A percentile compares a stretch with the other conserved stretches of the same genome.
These are phyloP conservation scores for Gossypium thurberi DNA, from an alignment of 345 rosid species.

Conservation along the genomic window DNA sequence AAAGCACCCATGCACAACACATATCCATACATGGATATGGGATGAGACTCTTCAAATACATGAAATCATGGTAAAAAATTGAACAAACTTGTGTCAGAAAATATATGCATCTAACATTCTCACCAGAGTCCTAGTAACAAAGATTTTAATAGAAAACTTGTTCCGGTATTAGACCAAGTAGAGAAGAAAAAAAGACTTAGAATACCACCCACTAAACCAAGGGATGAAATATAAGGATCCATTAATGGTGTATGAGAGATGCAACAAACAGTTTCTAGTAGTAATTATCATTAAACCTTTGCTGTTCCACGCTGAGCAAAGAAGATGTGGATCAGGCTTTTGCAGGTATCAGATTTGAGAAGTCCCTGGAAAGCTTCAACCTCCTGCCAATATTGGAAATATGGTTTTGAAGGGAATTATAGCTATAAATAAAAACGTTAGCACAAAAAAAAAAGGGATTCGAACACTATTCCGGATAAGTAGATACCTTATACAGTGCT, in stretches of 20 bases:
- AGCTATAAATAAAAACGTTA: conserved; percentile 8
- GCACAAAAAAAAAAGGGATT: background rate
- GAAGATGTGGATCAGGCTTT: conserved; percentile 85
- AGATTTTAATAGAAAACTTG: background rate
- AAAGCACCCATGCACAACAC: background rate
- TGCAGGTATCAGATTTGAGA: conserved; percentile 53
- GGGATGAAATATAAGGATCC: background rate
- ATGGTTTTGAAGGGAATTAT: conserved; percentile 1
- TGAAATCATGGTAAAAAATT: background rate
- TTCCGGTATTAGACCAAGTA: background rate
- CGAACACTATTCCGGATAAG: conserved; percentile 5
- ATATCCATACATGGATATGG: background rate
- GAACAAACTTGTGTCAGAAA: background rate
- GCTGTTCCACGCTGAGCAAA: conserved; percentile 84
- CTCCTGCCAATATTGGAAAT: conserved; percentile 48
- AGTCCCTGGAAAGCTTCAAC: conserved; percentile 54
- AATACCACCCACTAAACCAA: background rate
- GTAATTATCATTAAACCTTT: conserved; percentile 43
- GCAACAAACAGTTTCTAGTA: background rate
- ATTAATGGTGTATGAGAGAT: background rate
- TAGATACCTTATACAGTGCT: conserved; percentile 65
- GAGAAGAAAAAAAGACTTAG: background rate
- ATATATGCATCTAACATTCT: background rate
- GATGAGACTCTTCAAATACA: background rate
- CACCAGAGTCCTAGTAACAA: background rate